Percentiles rank a stretch among this genome's conserved stretches.
Conservation (phyloP, 768 basidiomycete species). For the Rhodocollybia butyracea region DNA sequence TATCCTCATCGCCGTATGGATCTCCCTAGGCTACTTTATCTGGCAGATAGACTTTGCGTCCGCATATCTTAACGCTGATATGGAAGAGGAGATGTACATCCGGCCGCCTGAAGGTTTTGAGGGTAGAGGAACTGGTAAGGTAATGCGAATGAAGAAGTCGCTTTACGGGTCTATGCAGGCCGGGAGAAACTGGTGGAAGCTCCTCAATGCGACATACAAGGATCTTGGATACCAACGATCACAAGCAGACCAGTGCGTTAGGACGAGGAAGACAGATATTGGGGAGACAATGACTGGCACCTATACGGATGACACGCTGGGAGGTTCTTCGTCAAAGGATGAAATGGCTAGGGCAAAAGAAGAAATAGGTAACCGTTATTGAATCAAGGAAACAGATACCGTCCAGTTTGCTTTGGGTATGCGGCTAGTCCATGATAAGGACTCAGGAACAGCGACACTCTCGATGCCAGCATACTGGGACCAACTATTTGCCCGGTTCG, state of each 20-base stretch:
- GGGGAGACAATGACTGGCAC: constrained; percentile 8
- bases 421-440: constrained; percentile 5
- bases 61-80: constrained; percentile 2
- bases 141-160: neutral
- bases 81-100: constrained; percentile 6
- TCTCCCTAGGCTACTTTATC: neutral
- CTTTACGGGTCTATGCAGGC: constrained; percentile 3
- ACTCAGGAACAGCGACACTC: constrained; percentile 1
- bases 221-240: neutral
- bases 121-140: too few relatives aligned
- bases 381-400: constrained; percentile 5
- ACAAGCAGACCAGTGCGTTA: constrained; percentile 2
- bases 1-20: constrained; percentile 14
- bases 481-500: constrained; percentile 8
- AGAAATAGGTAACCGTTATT: neutral
- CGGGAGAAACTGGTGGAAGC: constrained; percentile 5
- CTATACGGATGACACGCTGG: constrained; percentile 5
- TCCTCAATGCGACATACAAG: neutral
- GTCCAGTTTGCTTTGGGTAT: constrained; percentile 9
- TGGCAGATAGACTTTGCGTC: constrained; percentile 8
- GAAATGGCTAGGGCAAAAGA: constrained; percentile 1
- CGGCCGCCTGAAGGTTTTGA: too few relatives aligned
- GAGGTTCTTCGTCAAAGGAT: constrained; percentile 7
- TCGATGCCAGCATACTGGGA: constrained; percentile 11
- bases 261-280: neutral